A percentile compares a stretch with the other conserved stretches of the same genome.
Evolutionary conservation across 2,329 filamentous ascomycete genomes (phyloP).

Genomic region (Diaporthe citri): DNA sequence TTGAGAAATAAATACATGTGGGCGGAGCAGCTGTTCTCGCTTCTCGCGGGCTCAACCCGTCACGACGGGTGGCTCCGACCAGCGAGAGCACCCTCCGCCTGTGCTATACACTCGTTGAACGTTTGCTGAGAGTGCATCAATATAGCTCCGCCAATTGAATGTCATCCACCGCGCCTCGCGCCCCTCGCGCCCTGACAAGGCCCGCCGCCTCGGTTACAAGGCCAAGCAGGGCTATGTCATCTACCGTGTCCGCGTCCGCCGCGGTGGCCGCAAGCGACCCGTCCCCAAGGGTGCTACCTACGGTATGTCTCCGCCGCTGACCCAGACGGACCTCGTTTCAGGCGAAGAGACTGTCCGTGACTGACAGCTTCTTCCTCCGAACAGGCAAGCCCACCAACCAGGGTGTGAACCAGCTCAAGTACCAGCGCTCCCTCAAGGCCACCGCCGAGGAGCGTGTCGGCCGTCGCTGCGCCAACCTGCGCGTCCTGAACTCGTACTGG

Average conservation of each 20-base stretch:
- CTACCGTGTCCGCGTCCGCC: constrained; percentile 98
- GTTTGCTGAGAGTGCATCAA: constrained; percentile 99
- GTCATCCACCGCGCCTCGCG: constrained; percentile 99
- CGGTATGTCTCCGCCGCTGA: constrained; percentile 66
- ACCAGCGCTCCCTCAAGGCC: constrained; percentile 98
- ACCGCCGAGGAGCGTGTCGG: constrained; percentile 99
- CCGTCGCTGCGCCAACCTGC: constrained; percentile 97
- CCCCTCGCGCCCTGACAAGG: constrained; percentile 99
- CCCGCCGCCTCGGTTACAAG: constrained; percentile 99
- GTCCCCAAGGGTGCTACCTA: constrained; percentile 98
- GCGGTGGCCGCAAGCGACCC: constrained; percentile 98
- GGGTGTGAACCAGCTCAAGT: constrained; percentile 99
- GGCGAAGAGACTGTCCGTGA: not conserved
- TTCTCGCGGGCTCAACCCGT: constrained; percentile 23
- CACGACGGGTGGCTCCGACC: constrained; percentile 40
- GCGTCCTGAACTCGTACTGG: constrained; percentile 99
- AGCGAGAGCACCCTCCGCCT: constrained; percentile 60
- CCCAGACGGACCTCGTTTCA: not conserved
- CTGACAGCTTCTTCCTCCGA: constrained; percentile 38
- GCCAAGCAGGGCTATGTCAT: constrained; percentile 99
- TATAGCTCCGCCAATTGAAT: constrained; percentile 99
- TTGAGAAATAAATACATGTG: constrained; percentile 42
- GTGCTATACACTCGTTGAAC: constrained; percentile 99
- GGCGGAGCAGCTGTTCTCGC: constrained; percentile 41
- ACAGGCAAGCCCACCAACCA: constrained; percentile 99